phyloP scores from a whole-genome alignment of 352 stramenopile species.

The Pythium insidiosum region DNA sequence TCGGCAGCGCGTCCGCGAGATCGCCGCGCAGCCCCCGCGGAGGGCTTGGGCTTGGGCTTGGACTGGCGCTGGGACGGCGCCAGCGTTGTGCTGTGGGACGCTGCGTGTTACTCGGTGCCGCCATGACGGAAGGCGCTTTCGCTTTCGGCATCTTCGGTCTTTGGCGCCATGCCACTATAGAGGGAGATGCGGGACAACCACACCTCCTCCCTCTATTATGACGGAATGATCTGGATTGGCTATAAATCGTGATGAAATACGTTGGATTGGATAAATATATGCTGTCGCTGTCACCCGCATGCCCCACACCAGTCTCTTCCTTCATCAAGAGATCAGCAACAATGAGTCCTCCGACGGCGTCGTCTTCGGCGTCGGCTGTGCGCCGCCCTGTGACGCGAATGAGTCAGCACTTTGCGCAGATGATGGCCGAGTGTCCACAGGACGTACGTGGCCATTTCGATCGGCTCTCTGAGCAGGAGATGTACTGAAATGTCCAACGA shows the following conservation, averaged over 20 bases:
- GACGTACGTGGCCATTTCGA: slow-evolving; percentile 26
- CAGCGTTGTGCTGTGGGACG: too few relatives aligned
- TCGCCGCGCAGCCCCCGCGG: slow-evolving; percentile 1
- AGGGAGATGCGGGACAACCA: background rate
- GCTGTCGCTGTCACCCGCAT: too few relatives aligned
- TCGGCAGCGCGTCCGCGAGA: slow-evolving; percentile 6
- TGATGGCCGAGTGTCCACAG: slow-evolving; percentile 51
- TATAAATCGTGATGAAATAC: background rate
- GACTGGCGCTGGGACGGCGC: too few relatives aligned
- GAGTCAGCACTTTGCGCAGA: slow-evolving; percentile 59
- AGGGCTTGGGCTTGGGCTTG: too few relatives aligned
- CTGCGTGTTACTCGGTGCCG: too few relatives aligned
- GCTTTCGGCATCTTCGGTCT: background rate
- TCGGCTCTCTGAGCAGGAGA: background rate
- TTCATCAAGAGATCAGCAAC: background rate
- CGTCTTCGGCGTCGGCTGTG: slow-evolving; percentile 3
- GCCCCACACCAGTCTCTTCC: too few relatives aligned
- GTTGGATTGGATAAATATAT: slow-evolving; percentile 5
- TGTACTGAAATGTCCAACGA: background rate
- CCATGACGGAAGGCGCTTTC: background rate
- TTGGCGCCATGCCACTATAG: slow-evolving; percentile 8
- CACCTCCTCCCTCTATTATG: slow-evolving; percentile 8
- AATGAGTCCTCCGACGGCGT: background rate
- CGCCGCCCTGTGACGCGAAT: slow-evolving; percentile 33
- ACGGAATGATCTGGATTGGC: background rate